phyloP scores from a whole-genome alignment of 192 early-diverging fungal species.

The Backusella tuberculispora region DNA sequence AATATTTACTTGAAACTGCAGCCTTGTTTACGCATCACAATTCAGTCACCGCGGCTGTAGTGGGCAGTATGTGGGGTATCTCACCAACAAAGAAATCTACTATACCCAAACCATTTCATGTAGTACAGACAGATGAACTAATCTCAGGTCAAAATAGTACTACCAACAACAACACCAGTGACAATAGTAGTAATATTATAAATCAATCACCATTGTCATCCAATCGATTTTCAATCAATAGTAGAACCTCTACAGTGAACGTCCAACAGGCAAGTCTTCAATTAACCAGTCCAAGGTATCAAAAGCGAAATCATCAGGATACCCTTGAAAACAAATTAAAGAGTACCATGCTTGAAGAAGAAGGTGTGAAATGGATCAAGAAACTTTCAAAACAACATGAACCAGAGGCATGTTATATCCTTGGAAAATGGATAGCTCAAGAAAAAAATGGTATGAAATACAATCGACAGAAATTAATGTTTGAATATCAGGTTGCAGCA shows the following conservation, averaged over 20 bases:
- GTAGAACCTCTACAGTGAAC: background rate
- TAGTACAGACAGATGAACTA: background rate
- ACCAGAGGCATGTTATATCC: slow-evolving; percentile 73
- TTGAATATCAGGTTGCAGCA: slow-evolving; percentile 62
- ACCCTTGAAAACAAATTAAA: background rate
- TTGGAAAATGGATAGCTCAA: slow-evolving; percentile 68
- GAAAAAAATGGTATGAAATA: slow-evolving; percentile 51
- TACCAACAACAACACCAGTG: no score
- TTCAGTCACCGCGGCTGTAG: background rate
- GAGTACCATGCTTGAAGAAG: slow-evolving; percentile 41
- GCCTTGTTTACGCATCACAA: slow-evolving; percentile 19
- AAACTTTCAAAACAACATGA: slow-evolving; percentile 63
- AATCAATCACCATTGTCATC: background rate
- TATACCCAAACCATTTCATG: background rate
- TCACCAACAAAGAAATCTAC: background rate
- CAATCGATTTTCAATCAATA: background rate
- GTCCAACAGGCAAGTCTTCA: background rate
- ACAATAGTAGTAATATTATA: background rate
- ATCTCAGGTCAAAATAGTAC: no score
- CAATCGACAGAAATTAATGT: background rate
- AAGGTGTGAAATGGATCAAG: slow-evolving; percentile 72
- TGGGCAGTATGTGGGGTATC: slow-evolving; percentile 16
- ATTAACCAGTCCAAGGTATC: background rate
- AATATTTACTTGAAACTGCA: slow-evolving; percentile 74
- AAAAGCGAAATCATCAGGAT: background rate